Evolutionary conservation across 2,329 filamentous ascomycete species (phyloP).

Genomic region (Pseudogymnoascus verrucosus): DNA sequence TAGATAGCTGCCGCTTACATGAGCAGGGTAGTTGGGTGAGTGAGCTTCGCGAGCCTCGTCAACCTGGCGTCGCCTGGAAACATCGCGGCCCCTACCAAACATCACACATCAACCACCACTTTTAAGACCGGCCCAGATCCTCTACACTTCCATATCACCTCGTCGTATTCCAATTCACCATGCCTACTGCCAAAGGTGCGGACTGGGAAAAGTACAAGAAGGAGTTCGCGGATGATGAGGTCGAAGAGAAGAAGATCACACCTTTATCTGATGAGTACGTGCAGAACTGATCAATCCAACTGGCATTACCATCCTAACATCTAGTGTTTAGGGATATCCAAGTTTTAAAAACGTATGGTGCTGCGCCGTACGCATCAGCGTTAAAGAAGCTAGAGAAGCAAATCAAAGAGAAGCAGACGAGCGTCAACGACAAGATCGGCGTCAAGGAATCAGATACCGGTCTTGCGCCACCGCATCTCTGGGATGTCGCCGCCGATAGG

Average conservation of each 20-base stretch:
- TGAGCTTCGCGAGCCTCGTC: constrained; percentile 10
- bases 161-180: constrained; percentile 30
- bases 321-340: constrained; percentile 74
- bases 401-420: constrained; percentile 98
- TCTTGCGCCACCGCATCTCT: constrained; percentile 94
- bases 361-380: constrained; percentile 85
- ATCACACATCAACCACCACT: constrained; percentile 7
- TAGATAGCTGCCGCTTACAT: constrained; percentile 13
- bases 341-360: constrained; percentile 97
- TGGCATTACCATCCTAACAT: constrained; percentile 2
- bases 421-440: constrained; percentile 97
- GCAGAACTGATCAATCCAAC: constrained; percentile 2
- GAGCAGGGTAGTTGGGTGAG: constrained; percentile 1
- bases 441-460: constrained; percentile 97
- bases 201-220: constrained; percentile 99
- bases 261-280: constrained; percentile 91
- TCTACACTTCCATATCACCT: constrained; percentile 3
- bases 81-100: constrained; percentile 4
- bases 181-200: constrained; percentile 90
- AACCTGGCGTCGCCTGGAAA: constrained; percentile 6
- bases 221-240: constrained; percentile 90
- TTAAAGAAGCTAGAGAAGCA: constrained; percentile 98
- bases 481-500: constrained; percentile 95
- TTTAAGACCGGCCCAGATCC: background rate
- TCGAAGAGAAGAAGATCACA: constrained; percentile 99